phyloP scores from a whole-genome alignment of 2,329 filamentous ascomycete species.

The Tolypocladium nubicola region DNA sequence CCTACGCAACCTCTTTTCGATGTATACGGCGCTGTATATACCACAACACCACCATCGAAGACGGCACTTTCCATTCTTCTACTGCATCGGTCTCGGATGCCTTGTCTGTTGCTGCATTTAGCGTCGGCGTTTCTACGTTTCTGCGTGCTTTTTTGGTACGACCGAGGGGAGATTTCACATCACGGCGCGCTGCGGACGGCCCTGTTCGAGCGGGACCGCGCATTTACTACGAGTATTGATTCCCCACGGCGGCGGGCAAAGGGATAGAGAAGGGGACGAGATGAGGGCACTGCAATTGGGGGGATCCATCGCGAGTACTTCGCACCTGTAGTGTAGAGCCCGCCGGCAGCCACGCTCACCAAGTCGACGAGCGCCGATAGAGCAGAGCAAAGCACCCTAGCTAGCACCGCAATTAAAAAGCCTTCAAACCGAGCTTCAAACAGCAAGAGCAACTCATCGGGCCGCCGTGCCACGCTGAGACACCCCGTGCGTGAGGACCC shows the following conservation, averaged over 20 bases:
- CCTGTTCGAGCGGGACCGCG: neutral
- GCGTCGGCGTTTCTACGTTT: slow-evolving; percentile 1
- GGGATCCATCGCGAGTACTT: neutral
- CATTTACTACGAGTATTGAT: neutral
- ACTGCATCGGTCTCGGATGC: neutral
- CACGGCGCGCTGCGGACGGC: neutral
- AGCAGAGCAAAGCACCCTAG: neutral
- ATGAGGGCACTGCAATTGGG: neutral
- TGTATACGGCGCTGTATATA: neutral
- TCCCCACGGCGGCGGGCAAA: neutral
- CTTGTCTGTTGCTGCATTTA: neutral
- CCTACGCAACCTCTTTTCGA: neutral
- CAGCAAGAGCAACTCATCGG: neutral
- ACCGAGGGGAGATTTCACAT: neutral
- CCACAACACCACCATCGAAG: neutral
- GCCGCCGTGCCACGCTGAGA: neutral
- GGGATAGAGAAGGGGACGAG: neutral
- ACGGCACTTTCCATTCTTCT: neutral
- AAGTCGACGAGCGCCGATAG: neutral
- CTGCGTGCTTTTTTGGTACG: neutral
- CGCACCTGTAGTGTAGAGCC: neutral
- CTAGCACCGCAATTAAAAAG: neutral
- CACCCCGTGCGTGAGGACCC: neutral
- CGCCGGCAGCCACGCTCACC: neutral
- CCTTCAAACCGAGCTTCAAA: neutral